These are phyloP conservation scores for Cymbidium sinense DNA, from an alignment of 106 monocot species.

Conservation along the genomic window DNA sequence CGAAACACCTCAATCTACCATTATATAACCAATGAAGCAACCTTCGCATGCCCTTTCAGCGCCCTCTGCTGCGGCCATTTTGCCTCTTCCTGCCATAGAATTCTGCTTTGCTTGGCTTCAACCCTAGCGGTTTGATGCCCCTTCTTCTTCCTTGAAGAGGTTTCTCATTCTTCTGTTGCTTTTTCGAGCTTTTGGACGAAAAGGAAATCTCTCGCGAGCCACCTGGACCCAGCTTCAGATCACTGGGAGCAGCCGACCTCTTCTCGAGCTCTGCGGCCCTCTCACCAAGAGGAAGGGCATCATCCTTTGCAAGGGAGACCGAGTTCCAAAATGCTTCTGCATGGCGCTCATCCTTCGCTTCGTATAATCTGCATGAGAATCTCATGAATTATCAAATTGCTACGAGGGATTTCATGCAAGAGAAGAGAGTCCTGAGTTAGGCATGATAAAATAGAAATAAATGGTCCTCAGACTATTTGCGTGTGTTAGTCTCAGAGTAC, in stretches of 20 bases:
- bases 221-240: constrained; percentile 65
- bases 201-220: constrained; percentile 89
- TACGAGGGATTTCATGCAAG: not conserved
- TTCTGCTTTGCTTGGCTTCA: constrained; percentile 55
- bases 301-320: constrained; percentile 65
- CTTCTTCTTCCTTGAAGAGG: constrained; percentile 39
- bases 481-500: too few species aligned
- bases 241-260: constrained; percentile 8
- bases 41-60: too few species aligned
- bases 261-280: constrained; percentile 39
- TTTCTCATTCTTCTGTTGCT: constrained; percentile 17
- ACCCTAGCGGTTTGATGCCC: constrained; percentile 57
- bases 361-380: constrained; percentile 54
- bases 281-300: constrained; percentile 68
- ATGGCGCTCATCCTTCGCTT: constrained; percentile 94
- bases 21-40: too few species aligned
- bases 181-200: constrained; percentile 39
- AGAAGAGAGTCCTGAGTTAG: too few species aligned
- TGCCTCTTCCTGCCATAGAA: constrained; percentile 31
- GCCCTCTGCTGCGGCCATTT: constrained; percentile 14
- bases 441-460: too few species aligned
- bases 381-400: not conserved
- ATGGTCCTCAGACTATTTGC: too few species aligned
- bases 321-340: constrained; percentile 74
- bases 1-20: too few species aligned